Base-by-base conservation (phyloP, 768 basidiomycete genomes). In the Dioszegia hungarica region DNA sequence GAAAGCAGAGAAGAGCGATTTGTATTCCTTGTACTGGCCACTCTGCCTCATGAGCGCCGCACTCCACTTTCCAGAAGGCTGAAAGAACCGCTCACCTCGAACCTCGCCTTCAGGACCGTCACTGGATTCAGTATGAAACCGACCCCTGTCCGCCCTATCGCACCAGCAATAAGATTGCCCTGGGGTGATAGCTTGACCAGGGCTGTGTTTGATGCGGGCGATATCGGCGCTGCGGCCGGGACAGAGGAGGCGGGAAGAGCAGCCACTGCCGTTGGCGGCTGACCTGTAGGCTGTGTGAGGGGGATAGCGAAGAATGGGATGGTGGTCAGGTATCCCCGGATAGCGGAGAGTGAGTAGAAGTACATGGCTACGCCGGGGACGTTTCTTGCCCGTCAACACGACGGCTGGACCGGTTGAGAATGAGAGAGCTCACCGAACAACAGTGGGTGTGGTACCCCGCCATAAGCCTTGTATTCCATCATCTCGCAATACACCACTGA, bases 301-400 rank as follows among this genome's bases (percentile, higher is more conserved):
- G 52, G 54, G 15, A 65, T 61, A 22, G 85, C 77, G 72, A 94
- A 93, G 76, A 85, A 83, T 0, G 86, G 82, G 1, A 86, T 84
- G 20, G 75, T 81, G 0, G 90, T 84, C 81, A 97, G 84, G 36
- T 83, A 60, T 5, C 83, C 80, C n/a, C 93, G 86, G 37, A 93
- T 79, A 61, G 90, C 85, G 17, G 86, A 90, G 45, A 97, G 79
- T 39, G 84, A 80, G 3, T 92, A 90, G 80, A 95, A 88, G 79
- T 97, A 97, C 46, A 92, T 75, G 2, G 92, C 90, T 19, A 95
- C 88, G 3, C 93, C 93, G 1, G 93, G 93, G 3, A 95, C 84
- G 70, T 94, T 95, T n/a, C 55, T 92, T 92, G 44, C 11, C 14
- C 15, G 10, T 60, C 27, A 57, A 47, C 54, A 22, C 12, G 33